These are phyloP conservation scores for Elongisporangium prolatum DNA, from an alignment of 352 stramenopile species.

Conservation along the genomic window DNA sequence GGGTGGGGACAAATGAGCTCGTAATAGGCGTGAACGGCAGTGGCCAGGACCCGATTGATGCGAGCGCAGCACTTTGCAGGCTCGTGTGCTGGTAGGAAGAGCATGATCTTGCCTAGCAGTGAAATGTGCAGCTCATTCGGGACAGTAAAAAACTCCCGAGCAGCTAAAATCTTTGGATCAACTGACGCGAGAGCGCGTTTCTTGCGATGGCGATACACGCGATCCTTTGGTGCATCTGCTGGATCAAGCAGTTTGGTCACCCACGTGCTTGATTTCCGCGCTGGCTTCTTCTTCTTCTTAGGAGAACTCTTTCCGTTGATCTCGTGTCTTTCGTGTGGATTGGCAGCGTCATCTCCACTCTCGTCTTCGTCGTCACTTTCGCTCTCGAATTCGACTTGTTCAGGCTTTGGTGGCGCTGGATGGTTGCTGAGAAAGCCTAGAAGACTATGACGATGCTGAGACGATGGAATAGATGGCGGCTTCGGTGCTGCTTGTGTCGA, in stretches of 20 bases:
- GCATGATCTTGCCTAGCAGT: conserved; percentile 29
- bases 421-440: not conserved
- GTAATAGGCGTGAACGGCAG: conserved; percentile 30
- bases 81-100: conserved; percentile 28
- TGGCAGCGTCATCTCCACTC: not conserved
- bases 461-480: not conserved
- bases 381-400: conserved; percentile 1
- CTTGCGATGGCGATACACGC: conserved; percentile 18
- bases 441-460: not conserved
- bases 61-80: conserved; percentile 20
- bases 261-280: conserved; percentile 13
- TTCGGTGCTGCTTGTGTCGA: not conserved
- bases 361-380: not conserved
- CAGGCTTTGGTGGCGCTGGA: not conserved
- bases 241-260: conserved; percentile 43
- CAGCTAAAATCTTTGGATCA: not conserved
- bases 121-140: conserved; percentile 10
- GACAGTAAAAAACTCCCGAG: conserved; percentile 21
- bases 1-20: conserved; percentile 30
- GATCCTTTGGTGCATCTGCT: conserved; percentile 24
- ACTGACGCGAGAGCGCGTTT: conserved; percentile 15
- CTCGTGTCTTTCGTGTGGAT: conserved; percentile 10
- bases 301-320: not conserved
- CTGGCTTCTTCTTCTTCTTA: conserved; percentile 4
- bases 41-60: conserved; percentile 29